Base-by-base conservation (phyloP, 179 eudicot genomes). In the Patellifolia procumbens region DNA sequence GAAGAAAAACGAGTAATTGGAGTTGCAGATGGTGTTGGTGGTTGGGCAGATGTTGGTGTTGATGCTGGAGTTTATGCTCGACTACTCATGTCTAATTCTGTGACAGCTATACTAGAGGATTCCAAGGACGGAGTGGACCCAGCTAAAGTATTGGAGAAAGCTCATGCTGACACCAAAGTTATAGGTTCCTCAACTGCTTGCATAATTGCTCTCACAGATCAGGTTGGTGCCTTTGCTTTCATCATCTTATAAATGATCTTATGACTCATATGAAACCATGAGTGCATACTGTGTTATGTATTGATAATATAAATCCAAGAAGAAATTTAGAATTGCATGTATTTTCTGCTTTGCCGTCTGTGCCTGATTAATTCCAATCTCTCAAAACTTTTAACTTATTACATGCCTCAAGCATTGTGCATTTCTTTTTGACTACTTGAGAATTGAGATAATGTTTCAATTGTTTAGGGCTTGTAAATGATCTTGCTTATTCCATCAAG, bases 11-110 rank as follows among this genome's bases (percentile, higher is more conserved):
- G 60, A 65, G 83, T 79, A 26, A 74, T 86, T 76, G 88, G 88
- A 31, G 86, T 83, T 49, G 88, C 88, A 20, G 88, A 86, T 74
- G 88, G 88, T 60, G 88, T 86, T 66, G 88, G 88, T 73, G 86
- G 88, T 31, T 86, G 88, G 88, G 86, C 88, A 59, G 86, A 83
- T 60, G 81, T 81, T 53, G 86, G 86, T 52, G 83, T 86, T 43
- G 88, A 86, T 81, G 86, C 88, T 9, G 88, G 88, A 37, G 53
- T 76, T 64, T 86, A 86, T 76, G 83, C 88, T 74, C 81, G 88
- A 32, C 70, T 74, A 61, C 88, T 86, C 66, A 86, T 86, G 88
- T 78, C 85, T 49, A 79, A 81, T 68, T 83, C 88, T 32, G 78
- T 83, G 65, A 46, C 81, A 49, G 84, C 86, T 58, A 73, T 85